These are phyloP conservation scores for Stephania japonica DNA, from an alignment of 164 flowering plant genomes.

Conservation along the genomic window DNA sequence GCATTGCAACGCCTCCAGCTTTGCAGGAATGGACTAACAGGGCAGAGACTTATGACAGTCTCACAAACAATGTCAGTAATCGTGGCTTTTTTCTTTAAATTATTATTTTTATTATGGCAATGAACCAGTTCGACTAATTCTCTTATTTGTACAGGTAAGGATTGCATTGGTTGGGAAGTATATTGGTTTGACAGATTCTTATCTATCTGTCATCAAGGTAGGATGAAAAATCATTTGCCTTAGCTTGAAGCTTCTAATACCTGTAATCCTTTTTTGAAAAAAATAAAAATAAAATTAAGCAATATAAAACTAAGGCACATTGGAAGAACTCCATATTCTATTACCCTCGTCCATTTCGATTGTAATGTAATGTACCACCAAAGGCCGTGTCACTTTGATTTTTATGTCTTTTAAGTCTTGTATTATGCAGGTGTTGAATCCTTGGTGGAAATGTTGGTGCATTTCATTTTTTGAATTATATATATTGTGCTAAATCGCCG, in stretches of 20 bases:
- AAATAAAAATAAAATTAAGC: too few species aligned
- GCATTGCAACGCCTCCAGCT: constrained; percentile 65
- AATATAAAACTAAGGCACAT: not conserved
- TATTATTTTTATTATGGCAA: not conserved
- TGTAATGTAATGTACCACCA: not conserved
- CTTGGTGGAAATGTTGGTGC: not conserved
- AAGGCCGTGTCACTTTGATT: not conserved
- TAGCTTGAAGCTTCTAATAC: not conserved
- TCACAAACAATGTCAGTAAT: constrained; percentile 62
- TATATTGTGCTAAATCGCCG: not conserved
- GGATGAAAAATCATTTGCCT: not conserved
- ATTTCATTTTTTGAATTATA: not conserved
- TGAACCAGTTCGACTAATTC: not conserved
- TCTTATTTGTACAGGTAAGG: constrained; percentile 54
- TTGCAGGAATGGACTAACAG: constrained; percentile 77
- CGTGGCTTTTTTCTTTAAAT: constrained; percentile 14
- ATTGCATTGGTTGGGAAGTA: constrained; percentile 98
- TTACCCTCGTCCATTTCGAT: too few species aligned
- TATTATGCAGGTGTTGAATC: not conserved
- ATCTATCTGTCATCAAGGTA: constrained; percentile 93
- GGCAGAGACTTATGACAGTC: constrained; percentile 83
- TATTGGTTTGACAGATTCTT: constrained; percentile 85
- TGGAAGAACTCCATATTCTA: too few species aligned
- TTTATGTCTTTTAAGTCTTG: not conserved
- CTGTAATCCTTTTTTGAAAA: not conserved